These are phyloP conservation scores for Phragmites australis DNA, from an alignment of 176 grass and related monocot genomes.

Conservation along the genomic window DNA sequence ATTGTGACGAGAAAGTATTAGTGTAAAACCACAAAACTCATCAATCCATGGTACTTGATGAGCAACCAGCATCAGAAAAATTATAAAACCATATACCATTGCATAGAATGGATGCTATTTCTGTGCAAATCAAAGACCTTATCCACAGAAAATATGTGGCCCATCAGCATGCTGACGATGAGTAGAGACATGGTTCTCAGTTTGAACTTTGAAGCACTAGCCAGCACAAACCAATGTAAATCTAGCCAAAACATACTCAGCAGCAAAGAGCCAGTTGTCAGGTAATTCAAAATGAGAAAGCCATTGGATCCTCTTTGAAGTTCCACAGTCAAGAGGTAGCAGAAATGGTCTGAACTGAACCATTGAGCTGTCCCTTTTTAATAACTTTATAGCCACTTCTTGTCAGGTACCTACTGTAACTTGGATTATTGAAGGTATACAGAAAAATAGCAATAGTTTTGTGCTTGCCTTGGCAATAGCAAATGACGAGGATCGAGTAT, in stretches of 20 bases:
- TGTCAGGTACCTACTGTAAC: slow-evolving; percentile 50
- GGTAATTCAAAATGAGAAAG: slow-evolving; percentile 38
- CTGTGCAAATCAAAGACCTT: slow-evolving; percentile 35
- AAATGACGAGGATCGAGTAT: slow-evolving; percentile 65
- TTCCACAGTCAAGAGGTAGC: slow-evolving; percentile 33
- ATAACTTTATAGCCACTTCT: slow-evolving; percentile 40
- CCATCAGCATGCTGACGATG: slow-evolving; percentile 44
- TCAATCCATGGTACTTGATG: slow-evolving; percentile 42
- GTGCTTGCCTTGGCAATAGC: slow-evolving; percentile 96
- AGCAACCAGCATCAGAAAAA: slow-evolving; percentile 52
- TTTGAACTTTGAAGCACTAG: slow-evolving; percentile 52
- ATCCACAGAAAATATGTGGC: slow-evolving; percentile 48
- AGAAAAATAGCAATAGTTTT: slow-evolving; percentile 67
- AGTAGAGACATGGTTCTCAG: slow-evolving; percentile 47
- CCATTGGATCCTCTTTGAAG: slow-evolving; percentile 32
- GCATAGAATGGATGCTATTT: slow-evolving; percentile 44
- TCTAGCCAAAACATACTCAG: slow-evolving; percentile 24
- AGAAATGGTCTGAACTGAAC: slow-evolving; percentile 33
- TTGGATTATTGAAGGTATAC: slow-evolving; percentile 64
- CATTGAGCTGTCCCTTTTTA: slow-evolving; percentile 40
- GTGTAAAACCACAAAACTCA: slow-evolving; percentile 48
- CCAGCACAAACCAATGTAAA: slow-evolving; percentile 40
- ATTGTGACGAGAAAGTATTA: slow-evolving; percentile 58
- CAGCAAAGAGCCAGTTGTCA: slow-evolving; percentile 29
- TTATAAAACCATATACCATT: slow-evolving; percentile 43